Conservation (phyloP, 768 basidiomycete genomes). For the Hortiboletus flavorubellus region DNA sequence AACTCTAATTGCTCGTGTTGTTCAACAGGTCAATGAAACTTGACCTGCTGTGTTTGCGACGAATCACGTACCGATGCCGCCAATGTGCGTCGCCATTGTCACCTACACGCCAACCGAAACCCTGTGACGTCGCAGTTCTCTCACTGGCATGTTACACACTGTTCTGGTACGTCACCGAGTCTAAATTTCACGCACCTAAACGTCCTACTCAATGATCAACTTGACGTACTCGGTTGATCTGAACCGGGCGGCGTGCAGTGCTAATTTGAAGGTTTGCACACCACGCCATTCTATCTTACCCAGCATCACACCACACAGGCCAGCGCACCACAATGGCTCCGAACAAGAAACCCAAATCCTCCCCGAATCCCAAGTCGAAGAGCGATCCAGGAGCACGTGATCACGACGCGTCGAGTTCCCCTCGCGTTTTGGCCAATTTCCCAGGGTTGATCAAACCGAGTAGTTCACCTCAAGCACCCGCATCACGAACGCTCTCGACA, state of each 20-base stretch:
- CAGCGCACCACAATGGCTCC: slow-evolving; percentile 3
- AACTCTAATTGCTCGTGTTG: too few species aligned
- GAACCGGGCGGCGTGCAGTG: not conserved
- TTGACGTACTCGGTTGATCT: slow-evolving; percentile 21
- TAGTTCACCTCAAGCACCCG: not conserved
- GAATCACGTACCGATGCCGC: too few species aligned
- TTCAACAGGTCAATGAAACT: too few species aligned
- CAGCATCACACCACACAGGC: not conserved
- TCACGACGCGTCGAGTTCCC: slow-evolving; percentile 22
- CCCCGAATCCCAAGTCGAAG: not conserved
- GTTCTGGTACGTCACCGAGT: too few species aligned
- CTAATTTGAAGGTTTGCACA: not conserved
- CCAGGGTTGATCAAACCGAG: slow-evolving; percentile 28
- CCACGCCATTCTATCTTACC: not conserved
- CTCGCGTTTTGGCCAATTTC: slow-evolving; percentile 27
- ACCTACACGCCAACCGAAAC: too few species aligned
- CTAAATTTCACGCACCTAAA: too few species aligned
- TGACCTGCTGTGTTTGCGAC: too few species aligned
- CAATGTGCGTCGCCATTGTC: too few species aligned
- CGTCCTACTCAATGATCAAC: not conserved
- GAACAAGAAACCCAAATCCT: not conserved
- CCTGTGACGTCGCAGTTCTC: too few species aligned
- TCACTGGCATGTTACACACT: too few species aligned
- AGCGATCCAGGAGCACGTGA: slow-evolving; percentile 20
- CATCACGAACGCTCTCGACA: not conserved